Evolutionary conservation across 345 rosid genomes (phyloP), one percentile per base, ranked within the genome.

Genomic region (Viola odorata): DNA sequence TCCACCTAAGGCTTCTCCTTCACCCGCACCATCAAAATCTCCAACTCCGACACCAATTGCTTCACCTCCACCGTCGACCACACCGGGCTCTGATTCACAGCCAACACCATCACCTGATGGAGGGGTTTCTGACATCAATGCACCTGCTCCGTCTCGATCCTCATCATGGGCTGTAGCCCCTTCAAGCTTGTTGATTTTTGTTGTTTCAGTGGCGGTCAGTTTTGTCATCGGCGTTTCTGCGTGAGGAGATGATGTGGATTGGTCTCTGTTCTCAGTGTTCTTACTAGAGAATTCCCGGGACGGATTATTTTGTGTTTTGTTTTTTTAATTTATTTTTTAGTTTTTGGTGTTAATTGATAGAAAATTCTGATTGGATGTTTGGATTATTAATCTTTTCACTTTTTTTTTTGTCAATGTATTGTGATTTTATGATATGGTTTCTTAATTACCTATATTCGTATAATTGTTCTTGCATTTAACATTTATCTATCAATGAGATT

Each of bases 141-240:
- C 70, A 12, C 60, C 59, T 0, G 5, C 48, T 11, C 59, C 53
- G 12, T 0, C 37, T 10, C 15, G 11, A 0, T 53, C 70, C 10
- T 58, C 39, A 52, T 37, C 70, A 5, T 45, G 39, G 60, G 50
- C 13, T 44, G 53, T 60, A 8, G 32, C 60, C 23, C 55, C 67
- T 3, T 2, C 71, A 10, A 42, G 10, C 0, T 8, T 38, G 39
- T 48, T 60, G 8, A 45, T 36, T 54, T 15, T 60, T 16, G 53
- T 66, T 3, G 72, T 73, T 53, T 55, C 73, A 37, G 37, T 71
- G 37, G 3, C 61, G 5, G 5, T 65, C 45, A 37, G 14, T 42
- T 15, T 62, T 6, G 57, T 49, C 6, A 36, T 58, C 3, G 64
- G 38, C 47, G 10, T 13, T 7, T 50, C 4, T 51, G 14, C 7